Base-by-base conservation (phyloP, 1,139 yeast species). In the Pichia sp. region DNA sequence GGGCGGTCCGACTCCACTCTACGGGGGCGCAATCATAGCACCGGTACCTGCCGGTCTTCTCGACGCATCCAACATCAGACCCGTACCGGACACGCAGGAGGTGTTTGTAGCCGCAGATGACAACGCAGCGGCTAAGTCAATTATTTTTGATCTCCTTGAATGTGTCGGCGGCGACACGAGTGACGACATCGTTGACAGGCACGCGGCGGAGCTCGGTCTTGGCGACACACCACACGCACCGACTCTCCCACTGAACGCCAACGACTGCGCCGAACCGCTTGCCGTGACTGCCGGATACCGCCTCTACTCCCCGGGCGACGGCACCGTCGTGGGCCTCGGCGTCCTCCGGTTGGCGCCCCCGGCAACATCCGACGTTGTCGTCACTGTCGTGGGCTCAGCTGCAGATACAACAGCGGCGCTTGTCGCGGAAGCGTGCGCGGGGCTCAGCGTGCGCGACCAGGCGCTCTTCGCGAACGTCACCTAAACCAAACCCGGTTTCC, bases 81-180 rank as follows among this genome's bases (percentile, higher is more conserved):
- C 84, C 48, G 77, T 88, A 2, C 96, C 96, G 0, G 95, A 88
- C 54, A 79, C 84, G 2, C 96, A 88, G 56, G 96, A 88, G 58
- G 95, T 85, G 23, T 88, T 72, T 55, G 73, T 85, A 51, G 61
- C 66, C 42, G 47, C 60, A 5, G 61, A 64, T 34, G 56, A 60
- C 36, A 78, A 81, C 45, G 79, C 74, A 49, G 74, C 34, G 10
- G 24, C 19, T 18, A 17, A 15, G 6, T 18, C 23, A 12, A 17
- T 31, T 2, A 20, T 31, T 18, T 14, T 31, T 5, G 34, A 31
- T 52, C 47, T 74, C 31, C 57, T 60, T 18, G 82, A 76, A 43
- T 51, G 47, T 21, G 51, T 51, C 41, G 55, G 57, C 37, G 58
- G 54, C 11, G 52, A 45, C 5, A 39, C 34, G 15, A 12, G 12